Evolutionary conservation across 352 stramenopile genomes (phyloP).

Genomic region (Phytopythium sindhum): DNA sequence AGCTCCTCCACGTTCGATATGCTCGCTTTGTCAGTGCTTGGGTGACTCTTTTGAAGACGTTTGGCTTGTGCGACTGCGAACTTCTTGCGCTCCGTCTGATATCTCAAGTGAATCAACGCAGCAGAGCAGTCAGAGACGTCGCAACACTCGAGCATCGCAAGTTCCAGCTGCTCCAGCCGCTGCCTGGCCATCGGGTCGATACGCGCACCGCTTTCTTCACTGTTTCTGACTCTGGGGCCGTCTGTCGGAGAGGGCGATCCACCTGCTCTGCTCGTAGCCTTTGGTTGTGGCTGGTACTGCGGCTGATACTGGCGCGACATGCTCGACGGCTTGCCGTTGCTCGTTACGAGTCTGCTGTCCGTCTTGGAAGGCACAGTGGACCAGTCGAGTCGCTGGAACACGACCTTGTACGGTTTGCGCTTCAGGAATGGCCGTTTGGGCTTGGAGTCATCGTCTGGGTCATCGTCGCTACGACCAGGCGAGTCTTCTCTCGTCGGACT

Average conservation of each 20-base stretch:
- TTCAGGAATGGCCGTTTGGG: constrained; percentile 40
- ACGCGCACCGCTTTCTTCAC: background rate
- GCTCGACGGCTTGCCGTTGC: constrained; percentile 1
- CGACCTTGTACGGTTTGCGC: constrained; percentile 66
- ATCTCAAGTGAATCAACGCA: constrained; percentile 23
- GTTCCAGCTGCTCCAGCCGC: constrained; percentile 17
- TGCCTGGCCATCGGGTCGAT: constrained; percentile 20
- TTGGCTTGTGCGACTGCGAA: constrained; percentile 13
- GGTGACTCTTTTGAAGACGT: background rate
- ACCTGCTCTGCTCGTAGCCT: background rate
- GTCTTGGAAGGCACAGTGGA: constrained; percentile 53
- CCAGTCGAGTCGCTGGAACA: constrained; percentile 65
- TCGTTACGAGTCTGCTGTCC: constrained; percentile 37
- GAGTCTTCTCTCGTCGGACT: background rate
- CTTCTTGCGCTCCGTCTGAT: constrained; percentile 24
- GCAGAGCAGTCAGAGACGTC: constrained; percentile 18
- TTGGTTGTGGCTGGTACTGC: constrained; percentile 1
- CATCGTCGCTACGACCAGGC: constrained; percentile 6
- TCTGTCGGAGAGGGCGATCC: background rate
- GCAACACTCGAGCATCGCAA: constrained; percentile 24
- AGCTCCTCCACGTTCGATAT: background rate
- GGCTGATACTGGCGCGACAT: constrained; percentile 1
- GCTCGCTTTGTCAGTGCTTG: background rate
- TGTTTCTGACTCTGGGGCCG: background rate
- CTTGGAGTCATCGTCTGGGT: constrained; percentile 8